Evolutionary conservation across 108 stramenopile genomes (phyloP), one percentile per base, ranked within the genome.

Genomic region (Cyclotella baltica): DNA sequence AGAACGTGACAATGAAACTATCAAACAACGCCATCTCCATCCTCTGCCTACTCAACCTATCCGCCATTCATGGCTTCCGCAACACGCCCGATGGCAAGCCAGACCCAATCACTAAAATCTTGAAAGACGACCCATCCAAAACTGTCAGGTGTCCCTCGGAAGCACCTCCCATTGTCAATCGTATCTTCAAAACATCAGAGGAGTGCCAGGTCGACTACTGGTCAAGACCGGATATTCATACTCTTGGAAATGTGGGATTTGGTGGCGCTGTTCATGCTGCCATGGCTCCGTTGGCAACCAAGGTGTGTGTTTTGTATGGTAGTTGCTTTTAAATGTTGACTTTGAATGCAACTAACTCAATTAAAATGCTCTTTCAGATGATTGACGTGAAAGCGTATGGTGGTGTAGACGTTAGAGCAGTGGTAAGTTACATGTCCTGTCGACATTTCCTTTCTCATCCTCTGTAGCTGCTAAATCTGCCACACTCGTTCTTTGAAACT

Each of bases 41-140:
- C 18, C 28, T 63, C 61, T 25, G 34, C 27, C 40, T 69, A 4
- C 11, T 35, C 59, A 51, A 37, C 13, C 5, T 37, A 16, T 30
- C 33, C 40, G 30, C 23, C 50, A 23, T 51, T 0, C 29, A 19
- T 22, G 63, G 55, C 52, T 74, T 70, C 36, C 52, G 58, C 30
- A 48, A n/a, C 51, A 67, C 57, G 20, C 96, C 98, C 5, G 97
- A 98, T 81, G 98, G 99, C 28, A 80, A 80, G 52, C 96, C 96
- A 81, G 93, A 96, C 66, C 77, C 98, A 0, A 96, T 98, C 96
- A 84, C 91, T 34, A 98, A 97, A 52, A 84, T 96, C 38, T 89
- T 96, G 16, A 47, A 73, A 53, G 65, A 80, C 20, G 65, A 70
- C 10, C n/a, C 69, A 25, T 18, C 25, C 3, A 34, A 27, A 23